These are phyloP conservation scores for Plenodomus tracheiphilus DNA, from an alignment of 2,329 filamentous ascomycete genomes.

Conservation along the genomic window DNA sequence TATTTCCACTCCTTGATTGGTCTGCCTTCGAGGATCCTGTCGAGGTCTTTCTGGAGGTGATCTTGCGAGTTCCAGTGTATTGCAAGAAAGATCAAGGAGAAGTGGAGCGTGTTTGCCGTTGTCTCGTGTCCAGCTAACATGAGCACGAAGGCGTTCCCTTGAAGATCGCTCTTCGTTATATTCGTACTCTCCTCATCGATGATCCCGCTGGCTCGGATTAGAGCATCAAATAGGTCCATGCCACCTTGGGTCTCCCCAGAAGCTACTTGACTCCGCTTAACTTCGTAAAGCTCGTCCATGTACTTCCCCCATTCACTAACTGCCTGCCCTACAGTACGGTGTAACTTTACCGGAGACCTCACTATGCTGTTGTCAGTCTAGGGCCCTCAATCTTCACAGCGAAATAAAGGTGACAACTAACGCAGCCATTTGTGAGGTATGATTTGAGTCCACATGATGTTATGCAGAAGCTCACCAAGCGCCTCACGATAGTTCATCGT, in stretches of 20 bases:
- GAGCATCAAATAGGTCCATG: slow-evolving; percentile 60
- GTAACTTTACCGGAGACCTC: slow-evolving; percentile 48
- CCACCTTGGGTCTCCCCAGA: slow-evolving; percentile 44
- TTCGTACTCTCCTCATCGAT: slow-evolving; percentile 37
- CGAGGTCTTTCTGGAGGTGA: slow-evolving; percentile 69
- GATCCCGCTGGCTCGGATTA: slow-evolving; percentile 43
- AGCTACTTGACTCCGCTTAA: slow-evolving; percentile 57
- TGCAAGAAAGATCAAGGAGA: slow-evolving; percentile 69
- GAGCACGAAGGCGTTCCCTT: slow-evolving; percentile 69
- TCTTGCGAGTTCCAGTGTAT: slow-evolving; percentile 66
- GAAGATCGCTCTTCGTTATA: slow-evolving; percentile 58
- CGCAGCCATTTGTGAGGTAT: slow-evolving; percentile 61
- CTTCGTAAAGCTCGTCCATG: slow-evolving; percentile 68
- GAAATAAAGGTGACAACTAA: slow-evolving; percentile 32
- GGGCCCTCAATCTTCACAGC: not conserved
- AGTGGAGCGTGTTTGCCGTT: slow-evolving; percentile 75
- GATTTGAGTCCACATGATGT: slow-evolving; percentile 65
- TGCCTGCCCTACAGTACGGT: slow-evolving; percentile 58
- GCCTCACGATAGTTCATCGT: slow-evolving; percentile 68
- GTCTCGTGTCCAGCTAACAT: slow-evolving; percentile 80
- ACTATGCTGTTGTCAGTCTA: slow-evolving; percentile 16
- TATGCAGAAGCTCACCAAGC: slow-evolving; percentile 63
- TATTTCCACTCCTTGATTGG: slow-evolving; percentile 71
- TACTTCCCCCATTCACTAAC: slow-evolving; percentile 68
- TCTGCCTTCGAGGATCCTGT: slow-evolving; percentile 63